phyloP scores from a whole-genome alignment of 805 yeast genomes.

The Wickerhamiella domercqiae region DNA sequence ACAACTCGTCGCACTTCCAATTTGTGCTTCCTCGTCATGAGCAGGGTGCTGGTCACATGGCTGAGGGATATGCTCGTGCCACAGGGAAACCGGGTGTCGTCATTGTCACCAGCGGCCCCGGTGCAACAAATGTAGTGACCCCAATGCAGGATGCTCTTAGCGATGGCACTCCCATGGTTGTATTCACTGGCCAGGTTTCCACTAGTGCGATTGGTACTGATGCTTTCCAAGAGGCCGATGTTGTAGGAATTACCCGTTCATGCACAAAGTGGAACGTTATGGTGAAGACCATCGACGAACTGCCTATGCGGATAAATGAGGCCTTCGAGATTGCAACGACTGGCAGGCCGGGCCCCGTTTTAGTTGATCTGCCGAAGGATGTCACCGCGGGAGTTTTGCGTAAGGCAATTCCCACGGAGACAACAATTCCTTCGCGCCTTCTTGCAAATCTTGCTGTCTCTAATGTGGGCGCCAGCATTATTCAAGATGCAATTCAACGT shows the following conservation, averaged over 20 bases:
- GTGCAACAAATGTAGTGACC: slow-evolving; percentile 97
- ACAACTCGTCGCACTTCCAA: slow-evolving; percentile 74
- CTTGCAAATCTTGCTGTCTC: slow-evolving; percentile 53
- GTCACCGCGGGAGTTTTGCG: slow-evolving; percentile 86
- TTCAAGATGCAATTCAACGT: slow-evolving; percentile 54
- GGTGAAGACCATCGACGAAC: slow-evolving; percentile 89
- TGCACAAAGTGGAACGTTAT: slow-evolving; percentile 99
- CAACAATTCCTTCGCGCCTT: slow-evolving; percentile 45
- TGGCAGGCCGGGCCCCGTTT: slow-evolving; percentile 97
- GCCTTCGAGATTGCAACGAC: slow-evolving; percentile 93
- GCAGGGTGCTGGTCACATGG: slow-evolving; percentile 99
- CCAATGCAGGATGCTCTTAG: slow-evolving; percentile 96
- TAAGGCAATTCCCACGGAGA: slow-evolving; percentile 80
- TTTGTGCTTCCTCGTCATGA: slow-evolving; percentile 93
- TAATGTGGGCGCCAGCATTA: slow-evolving; percentile 53
- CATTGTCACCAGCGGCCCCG: slow-evolving; percentile 97
- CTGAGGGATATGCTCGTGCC: slow-evolving; percentile 96
- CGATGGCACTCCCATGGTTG: slow-evolving; percentile 95
- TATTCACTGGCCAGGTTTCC: slow-evolving; percentile 94
- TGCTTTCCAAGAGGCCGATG: slow-evolving; percentile 98
- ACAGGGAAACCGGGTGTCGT: slow-evolving; percentile 95
- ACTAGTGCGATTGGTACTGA: slow-evolving; percentile 94
- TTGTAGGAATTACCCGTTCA: slow-evolving; percentile 87
- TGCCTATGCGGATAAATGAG: slow-evolving; percentile 91
- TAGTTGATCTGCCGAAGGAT: slow-evolving; percentile 95